phyloP scores from a whole-genome alignment of 768 basidiomycete genomes.

The Coprinopsis marcescibilis region DNA sequence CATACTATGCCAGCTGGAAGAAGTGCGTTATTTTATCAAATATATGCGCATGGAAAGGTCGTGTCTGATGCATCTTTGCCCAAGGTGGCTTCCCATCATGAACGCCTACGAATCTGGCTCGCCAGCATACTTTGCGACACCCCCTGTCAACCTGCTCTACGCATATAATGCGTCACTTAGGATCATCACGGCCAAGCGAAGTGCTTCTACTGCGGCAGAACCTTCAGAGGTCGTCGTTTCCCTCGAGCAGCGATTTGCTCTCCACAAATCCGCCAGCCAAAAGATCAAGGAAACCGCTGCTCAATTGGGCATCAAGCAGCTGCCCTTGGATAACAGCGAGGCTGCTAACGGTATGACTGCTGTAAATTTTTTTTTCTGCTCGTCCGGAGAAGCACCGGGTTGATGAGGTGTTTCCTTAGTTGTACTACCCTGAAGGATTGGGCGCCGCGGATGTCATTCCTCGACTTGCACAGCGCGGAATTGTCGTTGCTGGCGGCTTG shows the following conservation, averaged over 20 bases:
- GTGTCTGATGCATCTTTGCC: too few species aligned
- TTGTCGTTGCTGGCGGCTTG: slow-evolving; percentile 86
- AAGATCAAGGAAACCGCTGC: slow-evolving; percentile 64
- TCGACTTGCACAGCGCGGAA: slow-evolving; percentile 58
- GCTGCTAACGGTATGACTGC: slow-evolving; percentile 97
- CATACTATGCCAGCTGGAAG: slow-evolving; percentile 90
- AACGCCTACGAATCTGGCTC: slow-evolving; percentile 79
- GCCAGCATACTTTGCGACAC: slow-evolving; percentile 91
- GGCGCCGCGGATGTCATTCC: slow-evolving; percentile 72
- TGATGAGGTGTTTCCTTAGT: slow-evolving; percentile 23
- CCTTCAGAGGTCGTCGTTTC: slow-evolving; percentile 6
- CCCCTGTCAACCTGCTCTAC: slow-evolving; percentile 91
- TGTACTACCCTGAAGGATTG: slow-evolving; percentile 84
- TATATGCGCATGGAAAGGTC: too few species aligned
- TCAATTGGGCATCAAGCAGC: slow-evolving; percentile 65
- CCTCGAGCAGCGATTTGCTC: slow-evolving; percentile 70
- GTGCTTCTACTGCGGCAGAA: neutral
- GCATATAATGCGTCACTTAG: slow-evolving; percentile 80
- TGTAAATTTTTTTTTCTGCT: slow-evolving; percentile 30
- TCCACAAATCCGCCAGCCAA: slow-evolving; percentile 64
- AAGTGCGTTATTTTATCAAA: slow-evolving; percentile 40
- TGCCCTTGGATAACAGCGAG: slow-evolving; percentile 55
- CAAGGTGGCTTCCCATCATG: slow-evolving; percentile 91
- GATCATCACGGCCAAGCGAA: slow-evolving; percentile 45
- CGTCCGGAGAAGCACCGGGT: neutral